Evolutionary conservation across 371 early-diverging fungal genomes (phyloP), one percentile per base, ranked within the genome.

Genomic region (Dinochytrium kinnereticum): DNA sequence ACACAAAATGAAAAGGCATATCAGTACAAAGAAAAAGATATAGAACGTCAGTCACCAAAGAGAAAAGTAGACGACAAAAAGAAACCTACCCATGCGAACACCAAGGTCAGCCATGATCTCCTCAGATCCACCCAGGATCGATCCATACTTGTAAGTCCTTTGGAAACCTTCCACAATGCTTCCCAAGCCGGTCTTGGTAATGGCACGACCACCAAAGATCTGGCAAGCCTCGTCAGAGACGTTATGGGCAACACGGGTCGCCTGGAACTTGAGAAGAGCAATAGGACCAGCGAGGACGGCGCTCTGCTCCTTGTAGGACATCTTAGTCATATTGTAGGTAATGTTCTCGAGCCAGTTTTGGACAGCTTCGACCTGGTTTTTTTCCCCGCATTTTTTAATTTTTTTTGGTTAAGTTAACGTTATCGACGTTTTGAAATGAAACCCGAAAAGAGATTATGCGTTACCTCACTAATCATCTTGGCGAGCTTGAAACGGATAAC

Each of bases 151-250:
- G 55, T 51, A 28, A 26, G 55, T 34, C 26, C 78, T 36, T 80
- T 88, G 87, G 82, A 88, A 86, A 10, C 77, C 68, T 70, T 90
- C 90, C 28, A 90, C 74, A 17, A 70, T 69, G 50, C 88, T 69
- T n/a, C 89, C 79, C 74, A 77, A 73, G 30, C 82, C 82, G 2
- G 74, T 75, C 30, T 72, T 61, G 37, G 91, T 91, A 49, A 91
- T 85, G 50, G 78, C 91, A 57, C 89, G 85, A 31, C 91, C 92
- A 71, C 90, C 87, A 69, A 92, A 90, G 81, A 92, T 91, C 79
- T 92, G 92, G 51, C 82, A 82, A 34, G 90, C 76, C 50, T 90
- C 85, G 69, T 90, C 90, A 51, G 88, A 73, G 24, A 90, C 84
- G 50, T 84, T 69, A 66, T 89, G 85, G 17, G 85, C 76, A 15